Evolutionary conservation across 129 eudicot genomes (phyloP), one percentile per base, ranked within the genome.

Genomic region (Centella asiatica): DNA sequence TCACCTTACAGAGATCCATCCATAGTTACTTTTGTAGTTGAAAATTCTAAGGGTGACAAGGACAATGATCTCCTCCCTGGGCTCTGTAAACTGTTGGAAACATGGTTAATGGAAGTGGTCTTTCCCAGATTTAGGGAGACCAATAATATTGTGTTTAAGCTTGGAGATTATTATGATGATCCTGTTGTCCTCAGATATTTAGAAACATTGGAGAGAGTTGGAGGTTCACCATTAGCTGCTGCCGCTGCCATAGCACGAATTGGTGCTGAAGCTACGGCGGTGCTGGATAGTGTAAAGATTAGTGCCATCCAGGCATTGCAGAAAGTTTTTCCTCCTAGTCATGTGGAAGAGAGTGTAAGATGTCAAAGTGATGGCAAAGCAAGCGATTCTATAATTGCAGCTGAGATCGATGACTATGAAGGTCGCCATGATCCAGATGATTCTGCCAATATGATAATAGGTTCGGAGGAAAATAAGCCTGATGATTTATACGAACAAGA

Each of bases 251-350:
- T 93, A 57, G 99, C 81, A 18, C 78, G 82, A 69, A 84, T 92
- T 60, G 95, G 99, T n/a, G 99, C 95, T 45, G 96, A 77, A 70
- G 99, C 99, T 48, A 85, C 95, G 57, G 99, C 99, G 14, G 96
- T 87, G 73, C 83, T 93, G 27, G 99, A 87, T 60, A 85, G 77
- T 57, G 96, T 87, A 44, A 87, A 82, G 64, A 48, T 48, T 31
- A 77, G 90, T 58, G 96, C 88, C 18, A 57, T 93, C 73, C 78
- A 88, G 79, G 95, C 96, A 11, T 79, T 93, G 54, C 85, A 59
- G 78, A 93, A 82, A 72, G 99, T 93, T 18, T 93, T 93, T 76
- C 96, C 96, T 51, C 70, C 75, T 61, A 85, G 83, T 29, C 51
- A 77, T 33, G 78, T 74, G 49, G 72, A 84, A 17, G 78, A 79